Conservation (phyloP, 1,139 yeast genomes). For the Blastobotrys ciferrii region DNA sequence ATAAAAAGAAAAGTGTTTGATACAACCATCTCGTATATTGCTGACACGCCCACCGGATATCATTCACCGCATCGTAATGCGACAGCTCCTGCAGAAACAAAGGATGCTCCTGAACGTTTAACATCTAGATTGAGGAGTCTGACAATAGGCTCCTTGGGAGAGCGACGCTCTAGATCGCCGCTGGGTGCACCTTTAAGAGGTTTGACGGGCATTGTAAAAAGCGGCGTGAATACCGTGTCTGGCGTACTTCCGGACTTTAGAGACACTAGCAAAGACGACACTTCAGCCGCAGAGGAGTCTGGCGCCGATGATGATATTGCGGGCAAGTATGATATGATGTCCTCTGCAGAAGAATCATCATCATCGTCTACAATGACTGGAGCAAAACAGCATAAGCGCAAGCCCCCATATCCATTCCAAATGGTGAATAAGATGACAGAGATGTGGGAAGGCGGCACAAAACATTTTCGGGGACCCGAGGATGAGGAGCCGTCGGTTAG, state of each 20-base stretch:
- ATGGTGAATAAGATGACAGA: constrained; percentile 44
- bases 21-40: constrained; percentile 4
- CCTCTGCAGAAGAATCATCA: constrained; percentile 5
- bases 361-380: not conserved
- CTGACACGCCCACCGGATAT: not conserved
- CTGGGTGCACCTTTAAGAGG: not conserved
- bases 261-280: not conserved
- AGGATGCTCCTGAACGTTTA: not conserved
- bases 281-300: not conserved
- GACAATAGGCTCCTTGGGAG: not conserved
- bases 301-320: not conserved
- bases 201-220: not conserved
- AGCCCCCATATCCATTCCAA: constrained; percentile 17
- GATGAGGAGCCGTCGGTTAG: constrained; percentile 23
- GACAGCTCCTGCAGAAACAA: not conserved
- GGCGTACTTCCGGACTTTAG: not conserved
- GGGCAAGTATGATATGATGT: constrained; percentile 13
- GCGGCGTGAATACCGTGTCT: not conserved
- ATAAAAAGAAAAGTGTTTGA: constrained; percentile 9
- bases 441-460: constrained; percentile 63
- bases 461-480: constrained; percentile 51
- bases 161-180: not conserved
- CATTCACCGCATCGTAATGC: not conserved
- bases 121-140: not conserved
- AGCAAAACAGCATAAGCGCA: not conserved